phyloP scores from a whole-genome alignment of 495 filamentous ascomycete genomes.

The Aspergillus ellipticus region DNA sequence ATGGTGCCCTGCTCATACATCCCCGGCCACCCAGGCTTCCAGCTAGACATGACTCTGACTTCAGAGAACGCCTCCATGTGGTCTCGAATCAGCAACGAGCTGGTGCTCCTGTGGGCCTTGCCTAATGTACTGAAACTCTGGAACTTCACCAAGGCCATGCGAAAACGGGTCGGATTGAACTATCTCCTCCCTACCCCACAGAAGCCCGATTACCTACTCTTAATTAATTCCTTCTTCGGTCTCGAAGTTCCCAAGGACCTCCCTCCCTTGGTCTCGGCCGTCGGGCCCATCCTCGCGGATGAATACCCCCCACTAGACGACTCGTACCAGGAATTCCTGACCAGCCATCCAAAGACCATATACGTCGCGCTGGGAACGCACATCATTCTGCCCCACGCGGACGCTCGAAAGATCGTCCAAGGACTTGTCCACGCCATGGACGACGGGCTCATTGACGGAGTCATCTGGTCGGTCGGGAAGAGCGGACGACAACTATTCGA shows the following conservation, averaged over 20 bases:
- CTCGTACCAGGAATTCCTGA: slow-evolving; percentile 20
- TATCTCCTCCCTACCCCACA: slow-evolving; percentile 15
- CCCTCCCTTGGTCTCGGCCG: slow-evolving; percentile 27
- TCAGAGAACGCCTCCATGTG: slow-evolving; percentile 33
- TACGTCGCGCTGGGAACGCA: slow-evolving; percentile 40
- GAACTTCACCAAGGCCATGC: slow-evolving; percentile 28
- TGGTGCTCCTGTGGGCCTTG: slow-evolving; percentile 19
- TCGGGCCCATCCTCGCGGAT: slow-evolving; percentile 34
- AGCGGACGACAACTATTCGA: slow-evolving; percentile 18
- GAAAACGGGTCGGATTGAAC: slow-evolving; percentile 23
- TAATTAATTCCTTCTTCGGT: slow-evolving; percentile 41
- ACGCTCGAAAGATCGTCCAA: slow-evolving; percentile 22
- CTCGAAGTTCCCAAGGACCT: slow-evolving; percentile 37
- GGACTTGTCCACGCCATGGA: slow-evolving; percentile 21
- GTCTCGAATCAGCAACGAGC: slow-evolving; percentile 27
- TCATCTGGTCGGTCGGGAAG: slow-evolving; percentile 32
- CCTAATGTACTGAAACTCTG: slow-evolving; percentile 22
- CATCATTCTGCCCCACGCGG: slow-evolving; percentile 23
- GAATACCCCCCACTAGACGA: slow-evolving; percentile 22
- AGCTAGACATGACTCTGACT: slow-evolving; percentile 28
- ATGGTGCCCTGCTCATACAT: slow-evolving; percentile 34
- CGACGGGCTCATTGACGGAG: slow-evolving; percentile 29
- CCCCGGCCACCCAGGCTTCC: slow-evolving; percentile 36
- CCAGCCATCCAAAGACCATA: slow-evolving; percentile 17
- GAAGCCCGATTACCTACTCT: slow-evolving; percentile 37